Evolutionary conservation across 768 basidiomycete species (phyloP), one percentile per base, ranked within the genome.

Genomic region (Dendrothele bispora): DNA sequence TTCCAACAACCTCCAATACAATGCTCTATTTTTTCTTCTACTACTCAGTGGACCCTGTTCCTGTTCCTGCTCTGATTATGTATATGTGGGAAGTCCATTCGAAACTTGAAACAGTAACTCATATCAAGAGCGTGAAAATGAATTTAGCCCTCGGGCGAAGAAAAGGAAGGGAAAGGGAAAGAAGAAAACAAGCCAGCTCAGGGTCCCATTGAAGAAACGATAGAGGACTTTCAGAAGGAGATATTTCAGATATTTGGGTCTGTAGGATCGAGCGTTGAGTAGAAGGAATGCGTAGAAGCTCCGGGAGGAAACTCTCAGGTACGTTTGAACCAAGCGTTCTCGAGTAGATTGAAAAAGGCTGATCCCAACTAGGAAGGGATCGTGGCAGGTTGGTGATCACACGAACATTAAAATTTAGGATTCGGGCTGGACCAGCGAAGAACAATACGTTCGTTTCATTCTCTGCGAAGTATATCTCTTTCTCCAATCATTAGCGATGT

Each of bases 341-440:
- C 7, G 11, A 6, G 30, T 17, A 5, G 21, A 11, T 7, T 20
- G 20, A 18, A 17, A 24, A 17, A 17, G n/a, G 11, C 14, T 7
- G 27, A 18, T 17, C 12, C 20, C 3, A 26, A 18, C 10, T 18
- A 74, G 71, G 56, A 57, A 2, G 58, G 62, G 4, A 61, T 74
- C 39, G 68, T 77, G 2, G 67, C 71, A 4, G 75, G 77, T 1
- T 74, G 30, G 55, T 69, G 50, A 61, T 72, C 38, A 72, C 68
- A 22, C 72, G 70, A 20, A 61, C 62, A 2, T 45, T 73, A 37
- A 70, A 67, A 36, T 69, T 73, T 49, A 62, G 68, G 7, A 66
- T 78, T 14, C 69, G 75, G 18, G 77, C 50, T 8, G 49, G 51
- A 3, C 68, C 66, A 6, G 75, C 71, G 7, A 67, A 73, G 44